Evolutionary conservation across 306 rosid genomes (phyloP).

Genomic region (Acmispon strigosus): DNA sequence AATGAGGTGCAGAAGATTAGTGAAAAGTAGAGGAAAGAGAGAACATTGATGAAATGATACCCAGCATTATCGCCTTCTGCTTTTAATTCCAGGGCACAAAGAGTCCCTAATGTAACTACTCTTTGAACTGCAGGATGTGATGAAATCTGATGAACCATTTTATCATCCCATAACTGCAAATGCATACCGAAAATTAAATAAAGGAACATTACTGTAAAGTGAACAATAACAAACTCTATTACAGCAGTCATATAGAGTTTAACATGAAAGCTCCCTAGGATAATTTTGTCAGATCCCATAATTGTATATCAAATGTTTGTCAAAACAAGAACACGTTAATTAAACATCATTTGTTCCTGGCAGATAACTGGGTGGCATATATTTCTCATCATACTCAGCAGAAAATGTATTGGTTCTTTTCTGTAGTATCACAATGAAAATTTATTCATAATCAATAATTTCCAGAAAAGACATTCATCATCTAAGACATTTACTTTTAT

Average conservation of each 20-base stretch:
- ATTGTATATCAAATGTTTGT: background rate
- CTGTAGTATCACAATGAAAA: background rate
- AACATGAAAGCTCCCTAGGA: background rate
- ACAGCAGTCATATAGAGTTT: background rate
- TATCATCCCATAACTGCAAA: slow-evolving; percentile 81
- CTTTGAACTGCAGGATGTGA: slow-evolving; percentile 69
- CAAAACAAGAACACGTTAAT: background rate
- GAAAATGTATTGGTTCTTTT: background rate
- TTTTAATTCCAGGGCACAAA: slow-evolving; percentile 78
- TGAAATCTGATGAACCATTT: slow-evolving; percentile 60
- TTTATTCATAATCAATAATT: background rate
- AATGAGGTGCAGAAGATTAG: slow-evolving; percentile 15
- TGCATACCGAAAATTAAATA: background rate
- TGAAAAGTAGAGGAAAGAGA: background rate
- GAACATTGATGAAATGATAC: slow-evolving; percentile 33
- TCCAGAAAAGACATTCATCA: background rate
- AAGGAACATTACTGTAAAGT: background rate
- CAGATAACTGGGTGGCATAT: background rate
- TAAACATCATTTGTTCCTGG: background rate
- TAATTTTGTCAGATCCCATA: background rate
- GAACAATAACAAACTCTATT: background rate
- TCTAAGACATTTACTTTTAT: background rate
- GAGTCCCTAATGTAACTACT: slow-evolving; percentile 75
- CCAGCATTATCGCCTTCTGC: slow-evolving; percentile 76
- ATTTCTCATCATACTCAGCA: background rate